Evolutionary conservation across 352 stramenopile genomes (phyloP).

Genomic region (Globisporangium polare): DNA sequence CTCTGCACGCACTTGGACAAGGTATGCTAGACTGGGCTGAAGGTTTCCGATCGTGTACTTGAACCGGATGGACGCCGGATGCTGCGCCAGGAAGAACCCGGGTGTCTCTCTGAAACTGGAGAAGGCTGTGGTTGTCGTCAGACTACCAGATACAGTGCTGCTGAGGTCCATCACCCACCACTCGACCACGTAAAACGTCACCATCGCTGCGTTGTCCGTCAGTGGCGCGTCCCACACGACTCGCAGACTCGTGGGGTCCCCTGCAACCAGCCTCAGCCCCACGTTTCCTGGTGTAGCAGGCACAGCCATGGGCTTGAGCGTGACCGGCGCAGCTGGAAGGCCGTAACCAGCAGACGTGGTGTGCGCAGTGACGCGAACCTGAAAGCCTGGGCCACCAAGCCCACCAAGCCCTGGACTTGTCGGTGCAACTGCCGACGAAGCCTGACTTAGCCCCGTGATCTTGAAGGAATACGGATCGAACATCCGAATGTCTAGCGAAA

Average conservation of each 20-base stretch:
- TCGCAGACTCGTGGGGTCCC: constrained; percentile 53
- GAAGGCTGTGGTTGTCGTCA: no score
- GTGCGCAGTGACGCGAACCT: constrained; percentile 57
- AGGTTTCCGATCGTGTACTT: constrained; percentile 67
- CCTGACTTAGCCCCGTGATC: constrained; percentile 46
- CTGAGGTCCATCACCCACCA: constrained; percentile 61
- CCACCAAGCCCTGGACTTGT: constrained; percentile 31
- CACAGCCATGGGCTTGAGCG: constrained; percentile 87
- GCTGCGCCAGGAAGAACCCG: constrained; percentile 42
- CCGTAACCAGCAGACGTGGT: constrained; percentile 58
- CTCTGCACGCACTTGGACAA: constrained; percentile 50
- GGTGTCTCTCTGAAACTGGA: constrained; percentile 35
- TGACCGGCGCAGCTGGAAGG: constrained; percentile 39
- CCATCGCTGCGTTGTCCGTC: constrained; percentile 70
- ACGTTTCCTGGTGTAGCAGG: constrained; percentile 71
- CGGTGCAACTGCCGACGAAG: constrained; percentile 24
- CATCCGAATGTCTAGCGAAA: constrained; percentile 44
- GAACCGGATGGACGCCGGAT: constrained; percentile 47
- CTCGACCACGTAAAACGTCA: constrained; percentile 88
- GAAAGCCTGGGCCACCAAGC: constrained; percentile 42
- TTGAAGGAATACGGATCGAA: constrained; percentile 52
- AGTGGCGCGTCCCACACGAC: constrained; percentile 88
- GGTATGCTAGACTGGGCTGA: constrained; percentile 40
- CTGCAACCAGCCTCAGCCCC: constrained; percentile 75
- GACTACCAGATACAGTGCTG: no score